A percentile compares a stretch with the other conserved stretches of the same genome.
These are phyloP conservation scores for Hordeum pubiflorum DNA, from an alignment of 202 grass and related monocot species.

Conservation along the genomic window DNA sequence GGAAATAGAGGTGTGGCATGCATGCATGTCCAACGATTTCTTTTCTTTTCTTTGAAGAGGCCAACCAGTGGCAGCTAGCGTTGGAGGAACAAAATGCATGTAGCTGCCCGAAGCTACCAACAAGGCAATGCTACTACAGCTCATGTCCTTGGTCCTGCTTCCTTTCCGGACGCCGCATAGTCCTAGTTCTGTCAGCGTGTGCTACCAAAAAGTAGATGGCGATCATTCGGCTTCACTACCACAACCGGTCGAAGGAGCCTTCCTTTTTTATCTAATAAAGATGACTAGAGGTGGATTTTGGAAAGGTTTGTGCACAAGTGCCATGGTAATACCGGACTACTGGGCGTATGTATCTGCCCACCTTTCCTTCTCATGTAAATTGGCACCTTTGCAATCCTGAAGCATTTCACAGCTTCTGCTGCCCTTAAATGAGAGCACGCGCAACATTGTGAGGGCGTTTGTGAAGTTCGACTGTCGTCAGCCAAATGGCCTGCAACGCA, in stretches of 20 bases:
- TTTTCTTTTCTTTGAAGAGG: no score
- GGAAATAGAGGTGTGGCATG: no score
- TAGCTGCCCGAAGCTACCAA: no score
- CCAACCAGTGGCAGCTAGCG: no score
- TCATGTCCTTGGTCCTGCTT: not conserved
- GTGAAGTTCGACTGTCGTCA: not conserved
- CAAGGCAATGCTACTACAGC: no score
- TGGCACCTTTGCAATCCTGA: not conserved
- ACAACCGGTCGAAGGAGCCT: not conserved
- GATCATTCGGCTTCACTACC: not conserved
- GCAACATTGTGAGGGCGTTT: no score
- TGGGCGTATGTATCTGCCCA: not conserved
- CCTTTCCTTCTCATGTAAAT: not conserved
- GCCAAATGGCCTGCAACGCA: not conserved
- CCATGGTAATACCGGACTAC: not conserved
- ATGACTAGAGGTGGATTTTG: not conserved
- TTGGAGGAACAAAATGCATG: no score
- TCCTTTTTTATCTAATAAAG: not conserved
- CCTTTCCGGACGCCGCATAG: not conserved
- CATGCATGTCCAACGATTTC: no score
- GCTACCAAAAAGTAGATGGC: not conserved
- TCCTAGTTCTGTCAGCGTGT: not conserved
- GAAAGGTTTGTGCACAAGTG: not conserved
- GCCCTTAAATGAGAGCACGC: not conserved
- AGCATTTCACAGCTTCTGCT: not conserved